A percentile compares a stretch with the other conserved stretches of the same genome.
Conservation (phyloP, 768 basidiomycete species). For the Dictyophora rubrovolvata region DNA sequence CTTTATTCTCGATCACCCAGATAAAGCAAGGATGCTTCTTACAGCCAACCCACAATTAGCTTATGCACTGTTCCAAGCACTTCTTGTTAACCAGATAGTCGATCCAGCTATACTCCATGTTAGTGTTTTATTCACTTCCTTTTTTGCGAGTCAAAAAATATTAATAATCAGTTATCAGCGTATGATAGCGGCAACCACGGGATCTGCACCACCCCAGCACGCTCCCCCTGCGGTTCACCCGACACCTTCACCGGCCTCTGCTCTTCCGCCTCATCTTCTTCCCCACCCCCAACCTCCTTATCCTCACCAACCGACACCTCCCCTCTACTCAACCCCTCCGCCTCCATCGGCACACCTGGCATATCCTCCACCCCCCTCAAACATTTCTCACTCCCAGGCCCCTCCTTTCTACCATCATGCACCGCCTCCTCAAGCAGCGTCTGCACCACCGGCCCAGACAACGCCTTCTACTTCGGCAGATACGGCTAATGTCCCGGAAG, state of each 20-base stretch:
- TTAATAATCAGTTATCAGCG: constrained; percentile 30
- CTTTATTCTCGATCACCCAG: constrained; percentile 84
- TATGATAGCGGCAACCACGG: constrained; percentile 38
- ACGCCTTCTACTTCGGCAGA: constrained; percentile 8
- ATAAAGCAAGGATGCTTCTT: constrained; percentile 75
- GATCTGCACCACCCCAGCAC: constrained; percentile 5
- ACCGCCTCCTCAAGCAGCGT: constrained; percentile 24
- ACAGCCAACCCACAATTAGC: constrained; percentile 84
- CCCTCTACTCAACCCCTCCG: constrained; percentile 13
- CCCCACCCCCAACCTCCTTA: not conserved
- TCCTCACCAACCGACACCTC: constrained; percentile 19
- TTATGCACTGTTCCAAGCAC: constrained; percentile 92
- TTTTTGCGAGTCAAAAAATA: not conserved
- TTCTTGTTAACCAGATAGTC: constrained; percentile 88
- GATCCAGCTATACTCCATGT: constrained; percentile 79
- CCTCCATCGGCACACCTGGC: constrained; percentile 18
- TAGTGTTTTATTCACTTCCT: constrained; percentile 13
- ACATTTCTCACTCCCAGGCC: constrained; percentile 22
- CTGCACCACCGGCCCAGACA: constrained; percentile 21
- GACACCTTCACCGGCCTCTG: constrained; percentile 10
- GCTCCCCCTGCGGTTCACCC: constrained; percentile 10
- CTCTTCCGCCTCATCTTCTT: constrained; percentile 20
- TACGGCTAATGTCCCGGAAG: constrained; percentile 28
- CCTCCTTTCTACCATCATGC: constrained; percentile 22
- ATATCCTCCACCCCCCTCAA: constrained; percentile 22